These are phyloP conservation scores for Pyrenophora teres DNA, from an alignment of 2,329 filamentous ascomycete species.

Conservation along the genomic window DNA sequence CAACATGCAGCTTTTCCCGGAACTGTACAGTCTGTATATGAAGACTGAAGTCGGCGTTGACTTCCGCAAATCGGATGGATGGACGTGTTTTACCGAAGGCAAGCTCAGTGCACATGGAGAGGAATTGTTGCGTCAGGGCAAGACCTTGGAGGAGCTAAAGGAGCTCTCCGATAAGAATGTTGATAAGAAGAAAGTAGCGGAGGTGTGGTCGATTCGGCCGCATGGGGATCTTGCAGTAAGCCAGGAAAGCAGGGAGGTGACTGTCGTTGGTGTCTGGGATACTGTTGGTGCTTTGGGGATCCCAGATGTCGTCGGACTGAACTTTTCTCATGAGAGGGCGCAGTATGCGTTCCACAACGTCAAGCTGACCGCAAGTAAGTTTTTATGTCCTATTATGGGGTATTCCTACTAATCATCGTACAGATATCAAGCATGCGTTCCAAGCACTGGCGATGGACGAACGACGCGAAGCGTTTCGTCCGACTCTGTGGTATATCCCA, in stretches of 20 bases:
- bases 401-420: constrained; percentile 31
- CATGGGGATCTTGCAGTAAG: constrained; percentile 30
- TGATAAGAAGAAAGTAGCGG: constrained; percentile 16
- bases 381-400: background rate
- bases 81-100: constrained; percentile 44
- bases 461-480: constrained; percentile 56
- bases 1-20: constrained; percentile 51
- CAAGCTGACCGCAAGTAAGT: constrained; percentile 41
- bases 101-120: constrained; percentile 35
- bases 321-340: constrained; percentile 23
- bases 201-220: constrained; percentile 45
- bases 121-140: constrained; percentile 19
- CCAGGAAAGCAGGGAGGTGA: constrained; percentile 40
- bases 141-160: no score
- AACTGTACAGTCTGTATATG: constrained; percentile 50
- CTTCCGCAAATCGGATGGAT: constrained; percentile 35
- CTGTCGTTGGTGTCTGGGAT: constrained; percentile 55
- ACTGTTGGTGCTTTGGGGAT: constrained; percentile 54
- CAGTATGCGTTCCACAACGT: constrained; percentile 44
- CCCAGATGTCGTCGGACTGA: constrained; percentile 48
- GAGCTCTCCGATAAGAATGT: no score
- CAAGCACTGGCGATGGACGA: constrained; percentile 62
- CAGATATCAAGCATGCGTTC: constrained; percentile 57
- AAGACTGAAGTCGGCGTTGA: constrained; percentile 31
- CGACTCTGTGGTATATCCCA: constrained; percentile 56